Base-by-base conservation (phyloP, 768 basidiomycete genomes). In the Boletus patriciae region DNA sequence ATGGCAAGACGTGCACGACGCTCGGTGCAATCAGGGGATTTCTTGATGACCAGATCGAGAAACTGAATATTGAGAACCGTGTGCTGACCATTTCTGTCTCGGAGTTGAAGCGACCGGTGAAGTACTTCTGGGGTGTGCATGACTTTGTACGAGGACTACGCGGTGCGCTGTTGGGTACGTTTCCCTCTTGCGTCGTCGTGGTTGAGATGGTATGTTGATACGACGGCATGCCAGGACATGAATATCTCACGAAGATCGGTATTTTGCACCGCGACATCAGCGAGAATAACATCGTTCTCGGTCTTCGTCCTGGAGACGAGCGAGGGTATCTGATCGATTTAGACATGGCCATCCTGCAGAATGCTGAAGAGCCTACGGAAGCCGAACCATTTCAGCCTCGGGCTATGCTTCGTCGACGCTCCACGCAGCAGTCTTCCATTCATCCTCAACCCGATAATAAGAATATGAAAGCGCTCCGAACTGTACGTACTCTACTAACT, bases 311-410 rank as follows among this genome's bases (percentile, higher is more conserved):
- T 25, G 19, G 27, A 12, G 38, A 48, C 10, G 31, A 49, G 29
- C 31, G 58, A 36, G 73, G 71, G 1, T 74, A 70, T 40, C 19
- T 74, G 46, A 73, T 62, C n/a, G 74, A 73, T 49, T 50, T 74
- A 3, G 71, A 75, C 25, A 55, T 58, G 58, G 58, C 56, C 6
- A 54, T 57, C 1, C 18, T 45, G 3, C 54, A 52, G 43, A 41
- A 43, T 34, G 44, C 38, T 6, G 48, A 54, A 5, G 27, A 46
- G n/a, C n/a, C n/a, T n/a, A n/a, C n/a, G n/a, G n/a, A n/a, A n/a
- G n/a, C n/a, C n/a, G n/a, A n/a, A n/a, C n/a, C n/a, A n/a, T n/a
- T n/a, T n/a, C n/a, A n/a, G n/a, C n/a, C n/a, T n/a, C n/a, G n/a
- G n/a, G n/a, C n/a, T n/a, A n/a, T n/a, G n/a, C n/a, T n/a, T n/a